Percentiles rank a stretch among this genome's conserved stretches.
Evolutionary conservation across 2,329 filamentous ascomycete genomes (phyloP).

Genomic region (Fusarium sp.): DNA sequence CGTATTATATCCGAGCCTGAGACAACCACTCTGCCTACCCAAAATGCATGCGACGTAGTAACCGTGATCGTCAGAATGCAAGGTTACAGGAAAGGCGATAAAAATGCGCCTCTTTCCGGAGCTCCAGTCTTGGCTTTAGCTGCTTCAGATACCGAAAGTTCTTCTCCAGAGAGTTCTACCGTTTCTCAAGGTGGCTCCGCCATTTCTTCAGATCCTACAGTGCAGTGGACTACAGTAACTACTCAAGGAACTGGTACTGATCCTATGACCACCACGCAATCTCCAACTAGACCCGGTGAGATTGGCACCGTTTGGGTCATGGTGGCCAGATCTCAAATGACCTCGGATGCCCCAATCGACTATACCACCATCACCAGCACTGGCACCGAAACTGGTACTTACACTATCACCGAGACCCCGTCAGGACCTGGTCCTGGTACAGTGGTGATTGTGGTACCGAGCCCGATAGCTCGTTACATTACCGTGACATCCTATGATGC

Average conservation of each 20-base stretch:
- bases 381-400: not conserved
- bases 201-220: not conserved
- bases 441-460: not conserved
- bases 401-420: not conserved
- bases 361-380: not conserved
- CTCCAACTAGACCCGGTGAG: not conserved
- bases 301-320: not conserved
- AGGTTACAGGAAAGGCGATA: not conserved
- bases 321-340: not conserved
- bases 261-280: not conserved
- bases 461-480: not conserved
- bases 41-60: not conserved
- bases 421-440: not conserved
- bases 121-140: not conserved
- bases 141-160: not conserved
- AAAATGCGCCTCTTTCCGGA: not conserved
- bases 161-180: not conserved
- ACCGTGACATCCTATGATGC: not conserved
- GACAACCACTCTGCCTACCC: not conserved
- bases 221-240: not conserved
- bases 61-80: not conserved
- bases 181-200: not conserved
- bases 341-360: not conserved
- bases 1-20: not conserved
- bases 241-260: not conserved